Base-by-base conservation (phyloP, 768 basidiomycete genomes). In the Tremella fuciformis region DNA sequence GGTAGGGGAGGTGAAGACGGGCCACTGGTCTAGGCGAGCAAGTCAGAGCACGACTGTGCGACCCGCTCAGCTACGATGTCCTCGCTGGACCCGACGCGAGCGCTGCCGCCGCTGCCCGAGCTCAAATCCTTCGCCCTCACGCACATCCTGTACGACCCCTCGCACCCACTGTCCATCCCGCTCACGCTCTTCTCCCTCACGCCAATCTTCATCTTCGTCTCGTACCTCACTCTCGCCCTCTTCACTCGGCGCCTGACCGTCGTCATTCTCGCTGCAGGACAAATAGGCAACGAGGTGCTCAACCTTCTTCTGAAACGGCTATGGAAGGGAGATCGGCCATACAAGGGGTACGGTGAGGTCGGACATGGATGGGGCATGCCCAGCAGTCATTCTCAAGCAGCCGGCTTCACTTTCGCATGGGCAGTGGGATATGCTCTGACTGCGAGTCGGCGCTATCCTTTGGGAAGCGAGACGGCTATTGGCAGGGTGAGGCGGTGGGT, bases 331-430 rank as follows among this genome's bases (percentile, higher is more conserved):
- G 67, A 70, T 11, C 52, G 75, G 53, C 75, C 75, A 8, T 70
- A 63, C 26, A 55, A 60, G 8, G 71, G 68, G 6, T 37, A 48
- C 24, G 68, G 65, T 11, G 59, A 70, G 24, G 57, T 76, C 2
- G 73, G 73, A 3, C 64, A 67, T 18, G 75, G 75, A 13, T 76
- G 70, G 56, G 75, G 75, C 13, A 74, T 73, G 73, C 75, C 75
- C 3, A 73, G 71, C 55, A 73, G 71, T 64, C 75, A 76, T 64
- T 59, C 70, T 3, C 75, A 76, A 49, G 69, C 69, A 11, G 68
- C 68, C 8, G 71, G 69, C 9, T 70, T 68, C 39, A 34, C 69
- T 22, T 54, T 67, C 1, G 66, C 65, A 11, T 73, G 71, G 71
- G 66, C 65, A 21, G 39, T 68, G 22, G 68, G 69, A 4, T 73